Percentiles rank a stretch among this genome's conserved stretches.
Evolutionary conservation across 352 stramenopile species (phyloP).

Genomic region (Bremia lactucae): DNA sequence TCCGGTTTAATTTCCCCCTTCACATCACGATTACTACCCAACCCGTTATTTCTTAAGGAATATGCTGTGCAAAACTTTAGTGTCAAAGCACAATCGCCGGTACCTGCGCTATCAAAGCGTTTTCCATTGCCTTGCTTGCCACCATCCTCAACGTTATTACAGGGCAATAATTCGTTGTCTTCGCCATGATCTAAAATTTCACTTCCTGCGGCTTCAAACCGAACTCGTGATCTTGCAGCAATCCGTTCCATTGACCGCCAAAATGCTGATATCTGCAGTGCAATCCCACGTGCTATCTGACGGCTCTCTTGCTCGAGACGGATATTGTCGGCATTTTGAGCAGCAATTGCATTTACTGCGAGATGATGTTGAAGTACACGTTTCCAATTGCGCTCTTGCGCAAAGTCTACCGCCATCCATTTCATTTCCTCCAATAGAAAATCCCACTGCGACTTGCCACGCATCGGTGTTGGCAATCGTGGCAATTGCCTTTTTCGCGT

Average conservation of each 20-base stretch:
- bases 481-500: constrained; percentile 69
- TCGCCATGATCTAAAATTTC: constrained; percentile 9
- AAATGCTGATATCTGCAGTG: constrained; percentile 64
- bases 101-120: constrained; percentile 1
- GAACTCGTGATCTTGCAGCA: constrained; percentile 58
- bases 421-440: constrained; percentile 93
- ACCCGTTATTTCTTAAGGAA: constrained; percentile 7
- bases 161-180: constrained; percentile 2
- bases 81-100: constrained; percentile 6
- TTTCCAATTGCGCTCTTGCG: constrained; percentile 96
- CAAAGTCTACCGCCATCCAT: constrained; percentile 95
- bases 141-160: constrained; percentile 15
- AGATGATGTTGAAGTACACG: constrained; percentile 51
- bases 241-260: constrained; percentile 82
- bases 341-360: constrained; percentile 48
- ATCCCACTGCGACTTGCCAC: constrained; percentile 86
- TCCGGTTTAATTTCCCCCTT: constrained; percentile 9
- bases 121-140: constrained; percentile 16
- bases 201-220: constrained; percentile 39
- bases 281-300: constrained; percentile 53
- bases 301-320: constrained; percentile 54
- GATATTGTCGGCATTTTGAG: constrained; percentile 54
- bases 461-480: constrained; percentile 36
- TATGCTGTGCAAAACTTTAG: constrained; percentile 38
- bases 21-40: constrained; percentile 8